These are phyloP conservation scores for Onygenales sp. DNA, from an alignment of 2,329 filamentous ascomycete genomes.

Conservation along the genomic window DNA sequence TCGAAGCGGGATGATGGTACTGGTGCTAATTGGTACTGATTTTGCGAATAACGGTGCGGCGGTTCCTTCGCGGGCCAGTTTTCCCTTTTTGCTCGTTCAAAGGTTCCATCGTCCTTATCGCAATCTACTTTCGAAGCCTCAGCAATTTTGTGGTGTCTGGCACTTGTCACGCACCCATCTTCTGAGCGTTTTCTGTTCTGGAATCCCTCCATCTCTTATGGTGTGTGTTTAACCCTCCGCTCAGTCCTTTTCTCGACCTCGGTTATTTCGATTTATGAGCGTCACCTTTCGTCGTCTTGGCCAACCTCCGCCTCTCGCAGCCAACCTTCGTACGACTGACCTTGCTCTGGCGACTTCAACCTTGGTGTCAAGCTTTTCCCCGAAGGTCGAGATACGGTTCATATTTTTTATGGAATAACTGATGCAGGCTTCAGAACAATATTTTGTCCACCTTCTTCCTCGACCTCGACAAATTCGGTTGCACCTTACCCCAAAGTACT, in stretches of 20 bases:
- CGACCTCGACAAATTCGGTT: slow-evolving; percentile 6
- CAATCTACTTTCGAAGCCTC: slow-evolving; percentile 7
- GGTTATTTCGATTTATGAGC: slow-evolving; percentile 8
- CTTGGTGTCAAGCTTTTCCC: background rate
- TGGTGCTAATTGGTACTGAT: slow-evolving; percentile 38
- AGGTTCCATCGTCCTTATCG: slow-evolving; percentile 6
- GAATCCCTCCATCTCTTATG: slow-evolving; percentile 12
- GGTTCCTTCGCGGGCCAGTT: slow-evolving; percentile 6
- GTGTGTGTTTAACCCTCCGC: slow-evolving; percentile 7
- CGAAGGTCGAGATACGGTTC: slow-evolving; percentile 7
- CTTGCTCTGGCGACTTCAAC: slow-evolving; percentile 1
- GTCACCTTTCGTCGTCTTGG: slow-evolving; percentile 15
- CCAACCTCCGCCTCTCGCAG: slow-evolving; percentile 8
- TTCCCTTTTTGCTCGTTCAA: slow-evolving; percentile 1
- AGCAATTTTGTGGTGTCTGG: slow-evolving; percentile 3
- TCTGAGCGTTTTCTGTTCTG: slow-evolving; percentile 10
- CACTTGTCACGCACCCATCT: slow-evolving; percentile 3
- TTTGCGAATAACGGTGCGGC: slow-evolving; percentile 19
- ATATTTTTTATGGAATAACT: slow-evolving; percentile 8
- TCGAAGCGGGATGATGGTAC: slow-evolving; percentile 47
- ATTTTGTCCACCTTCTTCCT: slow-evolving; percentile 4
- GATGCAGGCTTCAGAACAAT: slow-evolving; percentile 11
- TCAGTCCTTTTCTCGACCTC: slow-evolving; percentile 7
- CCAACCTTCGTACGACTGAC: slow-evolving; percentile 1
- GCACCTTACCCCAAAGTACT: slow-evolving; percentile 4